Evolutionary conservation across 495 filamentous ascomycete species (phyloP).

Genomic region (Penicillium argentinense): DNA sequence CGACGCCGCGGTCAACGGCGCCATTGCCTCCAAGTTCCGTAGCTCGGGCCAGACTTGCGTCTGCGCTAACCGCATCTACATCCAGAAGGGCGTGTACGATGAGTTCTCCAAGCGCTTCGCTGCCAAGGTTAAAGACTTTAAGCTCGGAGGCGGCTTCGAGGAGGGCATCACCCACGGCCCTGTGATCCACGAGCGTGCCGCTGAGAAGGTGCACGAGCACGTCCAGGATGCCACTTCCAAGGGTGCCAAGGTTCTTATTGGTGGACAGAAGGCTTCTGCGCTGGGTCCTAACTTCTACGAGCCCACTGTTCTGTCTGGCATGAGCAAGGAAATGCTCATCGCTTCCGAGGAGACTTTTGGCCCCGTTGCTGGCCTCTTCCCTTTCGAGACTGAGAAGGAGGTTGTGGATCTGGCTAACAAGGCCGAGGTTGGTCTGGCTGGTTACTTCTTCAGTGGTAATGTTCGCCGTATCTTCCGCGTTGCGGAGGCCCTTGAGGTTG

Average conservation of each 20-base stretch:
- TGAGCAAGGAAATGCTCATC: slow-evolving; percentile 77
- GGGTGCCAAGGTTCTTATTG: slow-evolving; percentile 68
- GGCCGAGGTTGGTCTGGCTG: slow-evolving; percentile 76
- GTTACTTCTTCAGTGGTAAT: slow-evolving; percentile 84
- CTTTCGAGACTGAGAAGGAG: slow-evolving; percentile 80
- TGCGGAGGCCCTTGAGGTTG: slow-evolving; percentile 81
- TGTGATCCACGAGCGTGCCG: slow-evolving; percentile 73
- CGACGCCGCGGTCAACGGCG: slow-evolving; percentile 72
- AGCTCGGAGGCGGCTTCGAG: slow-evolving; percentile 74
- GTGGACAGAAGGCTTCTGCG: slow-evolving; percentile 64
- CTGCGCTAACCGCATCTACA: slow-evolving; percentile 83
- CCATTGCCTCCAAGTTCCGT: slow-evolving; percentile 79
- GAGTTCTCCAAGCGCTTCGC: slow-evolving; percentile 69
- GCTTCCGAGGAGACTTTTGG: slow-evolving; percentile 86
- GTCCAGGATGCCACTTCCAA: slow-evolving; percentile 74
- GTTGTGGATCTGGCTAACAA: slow-evolving; percentile 77
- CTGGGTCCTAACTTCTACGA: slow-evolving; percentile 78
- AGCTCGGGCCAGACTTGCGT: slow-evolving; percentile 89
- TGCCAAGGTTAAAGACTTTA: slow-evolving; percentile 73
- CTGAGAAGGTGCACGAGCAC: slow-evolving; percentile 74
- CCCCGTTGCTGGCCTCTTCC: slow-evolving; percentile 80
- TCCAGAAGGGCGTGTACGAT: slow-evolving; percentile 78
- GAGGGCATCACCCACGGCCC: slow-evolving; percentile 75
- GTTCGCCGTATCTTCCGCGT: slow-evolving; percentile 70
- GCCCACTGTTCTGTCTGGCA: slow-evolving; percentile 77